These are phyloP conservation scores for Crucibulum laeve DNA, from an alignment of 768 basidiomycete species.

Conservation along the genomic window DNA sequence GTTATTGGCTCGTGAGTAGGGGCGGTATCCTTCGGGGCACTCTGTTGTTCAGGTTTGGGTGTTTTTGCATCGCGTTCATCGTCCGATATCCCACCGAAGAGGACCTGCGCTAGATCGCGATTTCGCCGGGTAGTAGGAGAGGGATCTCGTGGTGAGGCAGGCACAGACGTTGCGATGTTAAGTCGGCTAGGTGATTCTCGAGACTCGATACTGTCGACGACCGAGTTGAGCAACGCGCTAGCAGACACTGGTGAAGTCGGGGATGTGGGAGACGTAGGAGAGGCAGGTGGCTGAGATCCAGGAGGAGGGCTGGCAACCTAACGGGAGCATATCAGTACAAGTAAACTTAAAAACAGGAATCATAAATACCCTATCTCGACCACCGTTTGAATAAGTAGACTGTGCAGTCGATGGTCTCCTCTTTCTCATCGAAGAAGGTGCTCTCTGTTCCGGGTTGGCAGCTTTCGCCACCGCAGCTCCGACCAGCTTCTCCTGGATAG, in stretches of 20 bases:
- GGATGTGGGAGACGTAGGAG: slow-evolving; percentile 27
- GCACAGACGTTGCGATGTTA: slow-evolving; percentile 13
- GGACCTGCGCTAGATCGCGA: slow-evolving; percentile 70
- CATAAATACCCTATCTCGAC: slow-evolving; percentile 36
- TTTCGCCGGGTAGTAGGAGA: slow-evolving; percentile 59
- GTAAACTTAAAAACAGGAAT: slow-evolving; percentile 7
- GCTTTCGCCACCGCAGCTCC: slow-evolving; percentile 55
- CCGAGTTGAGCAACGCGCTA: slow-evolving; percentile 58
- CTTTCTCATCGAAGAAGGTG: slow-evolving; percentile 61
- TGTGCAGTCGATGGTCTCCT: slow-evolving; percentile 82
- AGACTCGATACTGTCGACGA: slow-evolving; percentile 46
- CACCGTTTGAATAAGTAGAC: slow-evolving; percentile 56
- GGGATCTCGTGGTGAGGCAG: slow-evolving; percentile 22
- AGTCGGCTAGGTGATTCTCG: slow-evolving; percentile 20
- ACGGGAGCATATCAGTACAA: slow-evolving; percentile 6
- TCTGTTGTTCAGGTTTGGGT: slow-evolving; percentile 10
- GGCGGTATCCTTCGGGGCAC: not conserved
- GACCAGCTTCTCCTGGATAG: slow-evolving; percentile 77
- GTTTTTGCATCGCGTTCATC: slow-evolving; percentile 17
- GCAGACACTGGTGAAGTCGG: slow-evolving; percentile 27
- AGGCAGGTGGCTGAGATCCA: slow-evolving; percentile 33
- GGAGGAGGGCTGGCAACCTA: slow-evolving; percentile 63
- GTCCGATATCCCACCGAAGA: slow-evolving; percentile 57
- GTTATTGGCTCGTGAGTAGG: too few species aligned
- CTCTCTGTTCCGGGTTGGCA: slow-evolving; percentile 54